A percentile compares a stretch with the other conserved stretches of the same genome.
Evolutionary conservation across 2,329 filamentous ascomycete species (phyloP).

Genomic region (Colletotrichum navitas): DNA sequence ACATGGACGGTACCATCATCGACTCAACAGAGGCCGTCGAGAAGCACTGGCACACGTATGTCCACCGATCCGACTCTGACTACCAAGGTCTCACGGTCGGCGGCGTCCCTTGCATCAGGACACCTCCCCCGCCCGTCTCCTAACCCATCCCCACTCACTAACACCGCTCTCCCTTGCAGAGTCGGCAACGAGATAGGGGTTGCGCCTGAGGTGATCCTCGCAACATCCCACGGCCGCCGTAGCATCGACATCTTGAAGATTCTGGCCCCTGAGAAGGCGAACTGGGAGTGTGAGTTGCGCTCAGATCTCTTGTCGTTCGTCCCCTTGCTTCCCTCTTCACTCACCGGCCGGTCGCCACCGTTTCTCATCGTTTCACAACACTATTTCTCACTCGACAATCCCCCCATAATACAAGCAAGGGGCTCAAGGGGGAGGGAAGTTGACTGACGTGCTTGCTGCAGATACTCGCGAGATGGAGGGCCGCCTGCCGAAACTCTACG

Average conservation of each 20-base stretch:
- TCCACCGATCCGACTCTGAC: slow-evolving; percentile 28
- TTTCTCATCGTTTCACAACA: neutral
- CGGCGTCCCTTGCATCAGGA: slow-evolving; percentile 25
- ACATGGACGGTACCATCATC: slow-evolving; percentile 88
- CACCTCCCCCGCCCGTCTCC: slow-evolving; percentile 3
- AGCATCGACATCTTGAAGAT: slow-evolving; percentile 88
- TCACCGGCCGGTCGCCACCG: neutral
- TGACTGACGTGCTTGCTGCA: slow-evolving; percentile 52
- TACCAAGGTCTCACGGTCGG: slow-evolving; percentile 15
- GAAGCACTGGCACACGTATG: slow-evolving; percentile 81
- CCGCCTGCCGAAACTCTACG: slow-evolving; percentile 80
- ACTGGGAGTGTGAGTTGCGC: slow-evolving; percentile 85
- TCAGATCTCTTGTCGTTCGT: slow-evolving; percentile 19
- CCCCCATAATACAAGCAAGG: slow-evolving; percentile 9
- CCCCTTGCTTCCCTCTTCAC: slow-evolving; percentile 30
- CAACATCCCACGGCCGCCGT: slow-evolving; percentile 90
- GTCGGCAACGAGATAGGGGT: slow-evolving; percentile 87
- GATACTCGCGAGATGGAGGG: slow-evolving; percentile 86
- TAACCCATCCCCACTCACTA: slow-evolving; percentile 39
- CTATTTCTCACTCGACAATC: neutral
- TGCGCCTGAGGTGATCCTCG: slow-evolving; percentile 84
- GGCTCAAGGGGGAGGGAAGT: neutral
- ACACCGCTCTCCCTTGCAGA: slow-evolving; percentile 55
- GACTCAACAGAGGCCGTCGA: slow-evolving; percentile 83
- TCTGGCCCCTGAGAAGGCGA: slow-evolving; percentile 86